Base-by-base conservation (phyloP, 192 early-diverging fungal species). In the Pecoramyces ruminantium region DNA sequence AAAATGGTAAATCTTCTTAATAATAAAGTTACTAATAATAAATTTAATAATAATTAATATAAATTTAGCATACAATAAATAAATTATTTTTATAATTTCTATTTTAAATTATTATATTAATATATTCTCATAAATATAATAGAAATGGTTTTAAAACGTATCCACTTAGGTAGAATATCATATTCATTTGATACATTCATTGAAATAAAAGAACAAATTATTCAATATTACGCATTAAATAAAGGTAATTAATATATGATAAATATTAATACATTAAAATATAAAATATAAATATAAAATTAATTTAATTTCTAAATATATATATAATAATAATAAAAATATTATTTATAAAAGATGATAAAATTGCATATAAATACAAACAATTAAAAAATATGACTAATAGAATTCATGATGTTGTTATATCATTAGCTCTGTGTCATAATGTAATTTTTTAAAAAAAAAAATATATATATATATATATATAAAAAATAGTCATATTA, bases 91-190 rank as follows among this genome's bases (percentile, higher is more conserved):
- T 6, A 34, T 6, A 34, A 34, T 34, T 34, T 38, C 15, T 81
- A 30, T 25, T 28, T 25, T 29, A 39, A 84, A 42, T 38, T 27
- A 27, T 6, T 40, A n/a, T 40, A 25, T 30, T 27, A 6, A 28
- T 39, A 2, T 40, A 82, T 29, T 4, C 15, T 79, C 21, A 27
- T 86, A 17, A 4, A 34, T 1, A 14, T 30, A 11, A 67, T 78
- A 83, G 96, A 98, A 82, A 98, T 98, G 97, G 96, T 96, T 82
- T 86, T 98, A 39, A 95, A 95, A 81, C 93, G 94, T 81, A 83
- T 98, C 51, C 96, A 98, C 79, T 94, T 97, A 93, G 97, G 97
- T 77, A 95, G 95, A 21, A 95, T 97, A 92, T 93, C 95, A 0
- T 98, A 95, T 85, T 92, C 92, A 29, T 84, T 87, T 2, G 95